These are phyloP conservation scores for Trichothecium sympodiale DNA, from an alignment of 2,329 filamentous ascomycete genomes.

Conservation along the genomic window DNA sequence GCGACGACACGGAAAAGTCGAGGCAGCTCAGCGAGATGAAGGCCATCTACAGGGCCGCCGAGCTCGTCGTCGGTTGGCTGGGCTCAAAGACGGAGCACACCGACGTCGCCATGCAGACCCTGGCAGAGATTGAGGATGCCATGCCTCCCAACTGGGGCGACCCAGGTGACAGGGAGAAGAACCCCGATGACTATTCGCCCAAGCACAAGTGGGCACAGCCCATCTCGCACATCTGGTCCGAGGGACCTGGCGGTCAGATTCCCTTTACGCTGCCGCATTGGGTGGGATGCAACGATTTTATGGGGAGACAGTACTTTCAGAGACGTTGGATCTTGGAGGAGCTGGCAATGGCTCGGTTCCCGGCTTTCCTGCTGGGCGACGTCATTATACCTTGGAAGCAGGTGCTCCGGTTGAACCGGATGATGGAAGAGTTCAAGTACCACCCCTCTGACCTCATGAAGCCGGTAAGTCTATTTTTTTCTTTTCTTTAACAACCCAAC, in stretches of 20 bases:
- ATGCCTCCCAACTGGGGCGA: slow-evolving; percentile 16
- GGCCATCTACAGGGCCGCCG: slow-evolving; percentile 8
- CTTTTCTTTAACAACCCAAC: background rate
- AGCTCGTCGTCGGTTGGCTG: slow-evolving; percentile 14
- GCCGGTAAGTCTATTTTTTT: slow-evolving; percentile 5
- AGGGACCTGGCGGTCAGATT: slow-evolving; percentile 6
- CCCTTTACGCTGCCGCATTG: slow-evolving; percentile 9
- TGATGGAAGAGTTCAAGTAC: slow-evolving; percentile 16
- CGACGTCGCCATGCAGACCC: slow-evolving; percentile 6
- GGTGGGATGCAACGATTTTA: slow-evolving; percentile 12
- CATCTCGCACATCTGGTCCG: slow-evolving; percentile 10
- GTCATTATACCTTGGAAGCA: slow-evolving; percentile 17
- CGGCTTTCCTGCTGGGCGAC: slow-evolving; percentile 15
- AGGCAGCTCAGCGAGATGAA: slow-evolving; percentile 6
- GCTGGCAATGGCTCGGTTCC: slow-evolving; percentile 11
- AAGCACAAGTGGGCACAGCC: slow-evolving; percentile 11
- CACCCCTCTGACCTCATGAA: slow-evolving; percentile 11
- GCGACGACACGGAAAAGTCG: slow-evolving; percentile 6
- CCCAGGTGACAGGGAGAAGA: slow-evolving; percentile 12
- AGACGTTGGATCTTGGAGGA: slow-evolving; percentile 19
- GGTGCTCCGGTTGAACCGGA: slow-evolving; percentile 15
- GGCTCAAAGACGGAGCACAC: slow-evolving; percentile 11
- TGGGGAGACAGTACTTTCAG: slow-evolving; percentile 14
- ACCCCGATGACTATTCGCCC: slow-evolving; percentile 17
- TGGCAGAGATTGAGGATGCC: slow-evolving; percentile 11